These are phyloP conservation scores for Berkeleyomyces basicola DNA, from an alignment of 2,329 filamentous ascomycete species.

Conservation along the genomic window DNA sequence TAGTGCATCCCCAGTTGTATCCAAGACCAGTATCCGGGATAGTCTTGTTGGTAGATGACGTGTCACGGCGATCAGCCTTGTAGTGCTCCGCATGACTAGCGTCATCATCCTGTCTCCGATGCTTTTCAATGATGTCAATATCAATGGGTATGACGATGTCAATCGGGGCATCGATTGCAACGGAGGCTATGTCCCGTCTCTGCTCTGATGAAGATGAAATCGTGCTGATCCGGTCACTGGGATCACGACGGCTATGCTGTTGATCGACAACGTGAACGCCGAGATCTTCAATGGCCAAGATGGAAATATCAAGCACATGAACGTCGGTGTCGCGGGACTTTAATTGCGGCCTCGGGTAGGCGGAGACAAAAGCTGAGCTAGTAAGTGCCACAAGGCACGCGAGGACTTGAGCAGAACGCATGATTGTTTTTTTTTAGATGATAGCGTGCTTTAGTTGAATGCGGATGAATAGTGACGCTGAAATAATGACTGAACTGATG, in stretches of 20 bases:
- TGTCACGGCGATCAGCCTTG: neutral
- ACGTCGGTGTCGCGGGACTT: neutral
- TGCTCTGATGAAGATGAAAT: too few relatives aligned
- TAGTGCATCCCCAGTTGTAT: slow-evolving; percentile 12
- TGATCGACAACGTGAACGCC: neutral
- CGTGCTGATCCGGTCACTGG: neutral
- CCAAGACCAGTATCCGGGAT: slow-evolving; percentile 3
- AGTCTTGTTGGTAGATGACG: neutral
- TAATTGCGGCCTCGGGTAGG: neutral
- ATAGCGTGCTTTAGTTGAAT: neutral
- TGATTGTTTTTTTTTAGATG: neutral
- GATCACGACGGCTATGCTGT: neutral
- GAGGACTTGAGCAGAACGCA: neutral
- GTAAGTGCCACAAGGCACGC: neutral
- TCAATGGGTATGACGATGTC: too few relatives aligned
- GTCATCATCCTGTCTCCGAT: neutral
- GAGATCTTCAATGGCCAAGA: neutral
- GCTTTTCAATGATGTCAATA: too few relatives aligned
- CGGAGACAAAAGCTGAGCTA: neutral
- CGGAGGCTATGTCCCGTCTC: too few relatives aligned
- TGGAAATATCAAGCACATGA: neutral
- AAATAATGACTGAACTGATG: neutral
- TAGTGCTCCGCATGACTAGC: neutral
- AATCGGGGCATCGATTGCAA: too few relatives aligned
- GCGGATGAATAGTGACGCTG: neutral